These are phyloP conservation scores for Scleroderma bovista DNA, from an alignment of 768 basidiomycete species.

Conservation along the genomic window DNA sequence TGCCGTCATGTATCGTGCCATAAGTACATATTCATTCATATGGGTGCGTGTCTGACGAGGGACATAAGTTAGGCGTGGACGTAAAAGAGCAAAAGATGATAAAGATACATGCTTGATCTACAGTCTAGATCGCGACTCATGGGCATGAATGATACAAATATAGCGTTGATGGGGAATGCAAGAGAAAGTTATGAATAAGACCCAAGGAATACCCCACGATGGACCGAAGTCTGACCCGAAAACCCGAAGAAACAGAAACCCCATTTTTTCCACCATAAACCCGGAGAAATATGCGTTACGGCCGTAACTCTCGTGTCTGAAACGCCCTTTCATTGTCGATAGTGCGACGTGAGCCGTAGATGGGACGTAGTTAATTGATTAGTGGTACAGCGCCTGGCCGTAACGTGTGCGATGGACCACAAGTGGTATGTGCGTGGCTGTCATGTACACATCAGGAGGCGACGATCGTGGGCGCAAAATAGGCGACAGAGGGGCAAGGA, in stretches of 20 bases:
- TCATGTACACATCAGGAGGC: conserved; percentile 10
- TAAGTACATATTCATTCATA: conserved; percentile 1
- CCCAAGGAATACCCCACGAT: conserved; percentile 4
- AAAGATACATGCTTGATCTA: conserved; percentile 10
- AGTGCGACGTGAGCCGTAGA: conserved; percentile 17
- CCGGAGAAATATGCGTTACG: background rate
- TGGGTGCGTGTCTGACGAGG: background rate
- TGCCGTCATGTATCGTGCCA: conserved; percentile 5
- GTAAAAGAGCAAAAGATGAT: conserved; percentile 3
- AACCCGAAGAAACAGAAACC: conserved; percentile 4
- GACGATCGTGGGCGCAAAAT: conserved; percentile 20
- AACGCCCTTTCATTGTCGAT: conserved; percentile 15
- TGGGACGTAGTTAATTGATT: conserved; percentile 8
- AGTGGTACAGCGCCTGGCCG: conserved; percentile 13
- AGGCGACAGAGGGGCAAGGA: conserved; percentile 14
- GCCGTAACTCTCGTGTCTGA: conserved; percentile 15
- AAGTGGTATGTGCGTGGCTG: conserved; percentile 5
- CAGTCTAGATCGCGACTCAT: background rate
- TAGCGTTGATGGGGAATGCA: background rate
- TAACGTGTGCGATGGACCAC: conserved; percentile 5
- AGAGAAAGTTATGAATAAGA: conserved; percentile 6
- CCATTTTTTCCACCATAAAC: background rate
- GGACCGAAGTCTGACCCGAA: background rate
- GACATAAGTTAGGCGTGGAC: background rate
- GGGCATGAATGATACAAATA: background rate